Conservation (phyloP, 352 stramenopile genomes). For the Pythium brassicae region DNA sequence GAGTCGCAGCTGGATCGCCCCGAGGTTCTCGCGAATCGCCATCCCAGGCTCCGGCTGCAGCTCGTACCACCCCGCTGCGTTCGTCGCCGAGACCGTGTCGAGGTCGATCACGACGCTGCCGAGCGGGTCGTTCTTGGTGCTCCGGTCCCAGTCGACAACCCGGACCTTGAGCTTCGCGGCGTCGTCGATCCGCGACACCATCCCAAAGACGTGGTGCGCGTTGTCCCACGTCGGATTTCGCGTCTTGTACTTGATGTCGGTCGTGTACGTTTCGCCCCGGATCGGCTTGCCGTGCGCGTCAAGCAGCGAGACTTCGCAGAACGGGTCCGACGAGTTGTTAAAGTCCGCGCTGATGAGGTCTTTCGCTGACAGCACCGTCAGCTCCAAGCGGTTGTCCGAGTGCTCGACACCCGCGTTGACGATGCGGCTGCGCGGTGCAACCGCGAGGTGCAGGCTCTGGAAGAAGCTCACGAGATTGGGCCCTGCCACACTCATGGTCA, state of each 20-base stretch:
- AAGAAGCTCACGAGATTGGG: constrained; percentile 70
- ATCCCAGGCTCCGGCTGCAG: constrained; percentile 43
- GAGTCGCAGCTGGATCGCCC: constrained; percentile 48
- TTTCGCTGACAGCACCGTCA: constrained; percentile 45
- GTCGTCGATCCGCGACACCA: constrained; percentile 51
- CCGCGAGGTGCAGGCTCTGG: constrained; percentile 28
- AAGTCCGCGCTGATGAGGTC: constrained; percentile 51
- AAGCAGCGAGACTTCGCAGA: constrained; percentile 53
- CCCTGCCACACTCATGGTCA: constrained; percentile 60
- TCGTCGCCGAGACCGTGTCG: constrained; percentile 43
- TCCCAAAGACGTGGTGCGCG: constrained; percentile 61
- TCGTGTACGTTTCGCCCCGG: constrained; percentile 44
- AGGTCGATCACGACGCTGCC: constrained; percentile 44
- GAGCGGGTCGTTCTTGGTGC: constrained; percentile 51
- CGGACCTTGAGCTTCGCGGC: constrained; percentile 45
- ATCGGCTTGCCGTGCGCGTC: constrained; percentile 50
- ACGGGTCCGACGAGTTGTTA: constrained; percentile 62
- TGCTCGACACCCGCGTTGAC: constrained; percentile 47
- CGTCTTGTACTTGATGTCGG: constrained; percentile 49
- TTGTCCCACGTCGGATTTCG: constrained; percentile 54
- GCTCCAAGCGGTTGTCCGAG: constrained; percentile 66
- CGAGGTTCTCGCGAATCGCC: constrained; percentile 39
- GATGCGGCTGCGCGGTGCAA: constrained; percentile 34
- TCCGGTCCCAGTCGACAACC: constrained; percentile 50
- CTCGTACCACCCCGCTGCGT: constrained; percentile 41